Percentiles rank a stretch among this genome's conserved stretches.
Evolutionary conservation across 2,329 filamentous ascomycete species (phyloP).

Genomic region (Aspergillus sp.): DNA sequence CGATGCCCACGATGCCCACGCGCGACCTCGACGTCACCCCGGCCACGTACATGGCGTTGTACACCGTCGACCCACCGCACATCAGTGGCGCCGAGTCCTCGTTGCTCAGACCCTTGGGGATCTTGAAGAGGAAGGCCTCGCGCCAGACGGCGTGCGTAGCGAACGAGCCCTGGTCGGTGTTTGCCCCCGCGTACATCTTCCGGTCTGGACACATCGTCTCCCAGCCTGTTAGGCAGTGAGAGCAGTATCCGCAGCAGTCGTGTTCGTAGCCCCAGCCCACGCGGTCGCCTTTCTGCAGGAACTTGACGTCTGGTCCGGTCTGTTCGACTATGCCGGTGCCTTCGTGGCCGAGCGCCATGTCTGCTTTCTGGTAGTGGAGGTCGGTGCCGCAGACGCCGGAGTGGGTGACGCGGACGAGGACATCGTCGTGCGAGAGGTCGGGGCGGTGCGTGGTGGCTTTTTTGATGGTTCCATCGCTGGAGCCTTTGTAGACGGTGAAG

Average conservation of each 20-base stretch:
- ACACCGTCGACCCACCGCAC: constrained; percentile 42
- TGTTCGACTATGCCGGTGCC: constrained; percentile 35
- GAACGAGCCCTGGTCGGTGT: constrained; percentile 41
- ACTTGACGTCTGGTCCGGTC: constrained; percentile 32
- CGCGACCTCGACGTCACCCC: constrained; percentile 23
- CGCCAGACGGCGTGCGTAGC: constrained; percentile 40
- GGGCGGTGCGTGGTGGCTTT: constrained; percentile 49
- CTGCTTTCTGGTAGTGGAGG: constrained; percentile 35
- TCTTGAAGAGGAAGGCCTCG: constrained; percentile 38
- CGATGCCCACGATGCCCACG: constrained; percentile 67
- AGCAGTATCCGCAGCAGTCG: constrained; percentile 38
- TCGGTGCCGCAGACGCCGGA: constrained; percentile 67
- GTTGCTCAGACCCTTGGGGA: constrained; percentile 31
- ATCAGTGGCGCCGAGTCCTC: constrained; percentile 36
- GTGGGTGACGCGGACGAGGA: constrained; percentile 63
- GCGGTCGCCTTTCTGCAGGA: constrained; percentile 40
- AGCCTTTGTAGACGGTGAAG: constrained; percentile 66
- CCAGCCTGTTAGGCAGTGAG: constrained; percentile 34
- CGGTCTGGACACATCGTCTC: constrained; percentile 34
- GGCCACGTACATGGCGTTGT: constrained; percentile 27
- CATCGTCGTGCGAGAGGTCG: constrained; percentile 40
- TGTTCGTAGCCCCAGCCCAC: constrained; percentile 45
- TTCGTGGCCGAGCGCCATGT: constrained; percentile 42
- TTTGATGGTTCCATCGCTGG: constrained; percentile 56
- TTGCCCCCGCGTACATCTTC: constrained; percentile 34